Percentiles rank a stretch among this genome's conserved stretches.
Conservation (phyloP, 2,329 filamentous ascomycete species). For the Diaporthe eres region DNA sequence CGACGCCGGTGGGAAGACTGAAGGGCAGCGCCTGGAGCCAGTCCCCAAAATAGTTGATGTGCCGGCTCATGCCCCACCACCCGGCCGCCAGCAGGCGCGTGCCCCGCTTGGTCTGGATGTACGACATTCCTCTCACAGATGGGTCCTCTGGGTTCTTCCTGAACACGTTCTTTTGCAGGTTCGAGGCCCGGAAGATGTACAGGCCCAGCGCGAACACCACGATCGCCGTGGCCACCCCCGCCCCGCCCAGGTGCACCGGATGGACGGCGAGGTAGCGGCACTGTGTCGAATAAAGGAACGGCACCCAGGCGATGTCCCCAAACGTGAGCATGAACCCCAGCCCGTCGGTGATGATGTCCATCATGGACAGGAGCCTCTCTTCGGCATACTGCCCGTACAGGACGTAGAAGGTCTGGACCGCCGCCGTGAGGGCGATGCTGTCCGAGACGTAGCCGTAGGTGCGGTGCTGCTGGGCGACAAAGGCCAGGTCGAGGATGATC, state of each 20-base stretch:
- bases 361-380: conserved; percentile 86
- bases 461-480: conserved; percentile 86
- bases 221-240: conserved; percentile 74
- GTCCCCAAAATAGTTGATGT: conserved; percentile 94
- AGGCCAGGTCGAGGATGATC: conserved; percentile 85
- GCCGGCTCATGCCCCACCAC: conserved; percentile 90
- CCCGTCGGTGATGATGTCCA: conserved; percentile 90
- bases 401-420: conserved; percentile 84
- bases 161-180: conserved; percentile 93
- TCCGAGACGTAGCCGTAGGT: conserved; percentile 85
- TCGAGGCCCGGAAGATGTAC: conserved; percentile 87
- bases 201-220: conserved; percentile 79
- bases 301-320: conserved; percentile 89
- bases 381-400: conserved; percentile 89
- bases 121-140: conserved; percentile 80
- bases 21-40: conserved; percentile 93
- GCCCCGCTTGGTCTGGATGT: conserved; percentile 83
- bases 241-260: conserved; percentile 78
- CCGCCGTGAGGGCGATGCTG: conserved; percentile 81
- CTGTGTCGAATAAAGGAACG: conserved; percentile 86
- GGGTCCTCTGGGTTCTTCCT: conserved; percentile 87
- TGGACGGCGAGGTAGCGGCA: conserved; percentile 85
- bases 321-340: conserved; percentile 95
- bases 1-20: conserved; percentile 83
- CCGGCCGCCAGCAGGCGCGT: conserved; percentile 84